Percentiles rank a stretch among this genome's conserved stretches.
Conservation (phyloP, 2,329 filamentous ascomycete genomes). For the Pseudocercospora vitis region DNA sequence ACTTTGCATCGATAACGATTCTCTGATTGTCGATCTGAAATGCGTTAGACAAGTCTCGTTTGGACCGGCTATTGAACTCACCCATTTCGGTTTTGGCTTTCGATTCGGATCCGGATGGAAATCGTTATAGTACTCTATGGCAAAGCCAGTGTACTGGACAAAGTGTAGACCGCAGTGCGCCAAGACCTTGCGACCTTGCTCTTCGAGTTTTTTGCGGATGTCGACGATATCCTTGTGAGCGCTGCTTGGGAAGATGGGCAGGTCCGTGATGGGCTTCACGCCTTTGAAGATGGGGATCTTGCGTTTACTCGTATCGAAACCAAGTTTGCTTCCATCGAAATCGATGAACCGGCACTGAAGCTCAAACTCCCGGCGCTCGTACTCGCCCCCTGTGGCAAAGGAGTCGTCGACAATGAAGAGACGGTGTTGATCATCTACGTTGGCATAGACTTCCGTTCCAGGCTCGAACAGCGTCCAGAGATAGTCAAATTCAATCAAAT, state of each 20-base stretch:
- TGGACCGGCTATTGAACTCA: not conserved
- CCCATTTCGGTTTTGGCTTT: not conserved
- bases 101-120: constrained; percentile 1
- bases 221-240: constrained; percentile 20
- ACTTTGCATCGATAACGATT: constrained; percentile 9
- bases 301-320: constrained; percentile 17
- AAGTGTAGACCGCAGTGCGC: constrained; percentile 11
- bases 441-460: constrained; percentile 1
- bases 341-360: constrained; percentile 23
- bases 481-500: constrained; percentile 12
- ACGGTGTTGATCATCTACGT: not conserved
- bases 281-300: constrained; percentile 26
- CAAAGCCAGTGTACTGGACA: constrained; percentile 8
- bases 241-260: constrained; percentile 26
- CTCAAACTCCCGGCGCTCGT: constrained; percentile 27
- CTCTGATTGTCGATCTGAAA: constrained; percentile 1
- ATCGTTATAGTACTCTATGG: constrained; percentile 6
- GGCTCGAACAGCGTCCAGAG: constrained; percentile 25
- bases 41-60: not conserved
- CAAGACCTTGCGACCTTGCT: constrained; percentile 14
- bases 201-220: constrained; percentile 13
- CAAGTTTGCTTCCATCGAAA: constrained; percentile 35
- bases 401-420: constrained; percentile 11
- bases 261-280: constrained; percentile 22
- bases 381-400: not conserved